phyloP scores from a whole-genome alignment of 768 basidiomycete genomes.

The Trametes sanguinea region DNA sequence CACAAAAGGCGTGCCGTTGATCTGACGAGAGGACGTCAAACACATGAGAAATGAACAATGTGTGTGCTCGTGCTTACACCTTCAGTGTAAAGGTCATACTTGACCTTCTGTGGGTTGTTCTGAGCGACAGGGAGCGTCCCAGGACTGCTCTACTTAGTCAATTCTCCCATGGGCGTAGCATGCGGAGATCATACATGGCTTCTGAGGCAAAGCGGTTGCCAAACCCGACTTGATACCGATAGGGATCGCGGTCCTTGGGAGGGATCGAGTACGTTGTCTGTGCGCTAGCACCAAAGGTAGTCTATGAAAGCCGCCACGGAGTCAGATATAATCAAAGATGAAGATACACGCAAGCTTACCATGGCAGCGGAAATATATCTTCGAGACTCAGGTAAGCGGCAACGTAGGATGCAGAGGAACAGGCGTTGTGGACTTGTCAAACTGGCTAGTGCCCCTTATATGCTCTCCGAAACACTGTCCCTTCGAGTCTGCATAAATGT shows the following conservation, averaged over 20 bases:
- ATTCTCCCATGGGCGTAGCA: neutral
- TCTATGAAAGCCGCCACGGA: neutral
- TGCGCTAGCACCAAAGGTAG: conserved; percentile 40
- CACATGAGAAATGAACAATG: neutral
- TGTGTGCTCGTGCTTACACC: conserved; percentile 39
- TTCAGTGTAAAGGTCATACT: conserved; percentile 65
- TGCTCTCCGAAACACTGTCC: neutral
- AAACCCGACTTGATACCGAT: conserved; percentile 59
- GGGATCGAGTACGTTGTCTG: conserved; percentile 39
- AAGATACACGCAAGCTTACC: neutral
- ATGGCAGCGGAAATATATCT: no score
- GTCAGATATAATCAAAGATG: neutral
- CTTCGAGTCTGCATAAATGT: neutral
- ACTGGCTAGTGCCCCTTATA: neutral
- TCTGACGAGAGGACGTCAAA: conserved; percentile 33
- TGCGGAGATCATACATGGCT: conserved; percentile 43
- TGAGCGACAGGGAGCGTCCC: conserved; percentile 58
- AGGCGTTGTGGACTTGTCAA: no score
- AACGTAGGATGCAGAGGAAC: no score
- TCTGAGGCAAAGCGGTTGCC: conserved; percentile 59
- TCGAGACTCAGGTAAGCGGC: neutral
- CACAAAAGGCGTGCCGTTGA: conserved; percentile 62
- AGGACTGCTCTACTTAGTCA: conserved; percentile 39
- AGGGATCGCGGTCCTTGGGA: conserved; percentile 50
- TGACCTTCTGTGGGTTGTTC: conserved; percentile 62